Evolutionary conservation across 1,284 basidiomycete genomes (phyloP).

Genomic region (Sutorius eximius): DNA sequence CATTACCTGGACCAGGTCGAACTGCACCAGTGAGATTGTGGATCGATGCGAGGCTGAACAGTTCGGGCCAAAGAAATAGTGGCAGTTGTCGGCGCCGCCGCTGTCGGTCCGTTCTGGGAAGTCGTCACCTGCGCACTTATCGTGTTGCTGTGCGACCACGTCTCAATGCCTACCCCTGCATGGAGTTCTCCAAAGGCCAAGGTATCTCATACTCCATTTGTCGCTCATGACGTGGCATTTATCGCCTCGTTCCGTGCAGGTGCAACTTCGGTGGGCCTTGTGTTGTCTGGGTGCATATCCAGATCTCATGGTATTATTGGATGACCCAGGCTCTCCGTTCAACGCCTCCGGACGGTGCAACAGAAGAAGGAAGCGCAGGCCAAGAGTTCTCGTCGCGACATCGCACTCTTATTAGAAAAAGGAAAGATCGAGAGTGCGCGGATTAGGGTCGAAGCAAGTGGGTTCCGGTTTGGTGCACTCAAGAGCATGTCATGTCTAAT

Average conservation of each 20-base stretch:
- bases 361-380: slow-evolving; percentile 94
- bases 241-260: slow-evolving; percentile 40
- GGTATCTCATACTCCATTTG: slow-evolving; percentile 37
- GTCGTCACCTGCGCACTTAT: background rate
- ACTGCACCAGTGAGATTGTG: background rate
- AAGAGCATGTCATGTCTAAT: slow-evolving; percentile 6
- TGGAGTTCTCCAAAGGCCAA: slow-evolving; percentile 77
- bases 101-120: slow-evolving; percentile 18
- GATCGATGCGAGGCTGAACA: background rate
- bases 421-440: slow-evolving; percentile 81
- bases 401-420: slow-evolving; percentile 75
- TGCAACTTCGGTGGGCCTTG: slow-evolving; percentile 60
- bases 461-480: slow-evolving; percentile 29
- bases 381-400: slow-evolving; percentile 78
- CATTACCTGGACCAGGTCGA: background rate
- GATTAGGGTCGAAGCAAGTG: slow-evolving; percentile 80
- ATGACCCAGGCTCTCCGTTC: slow-evolving; percentile 76
- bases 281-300: background rate
- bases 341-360: slow-evolving; percentile 86
- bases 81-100: background rate
- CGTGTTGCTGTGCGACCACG: slow-evolving; percentile 8
- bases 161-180: slow-evolving; percentile 46
- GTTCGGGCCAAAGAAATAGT: background rate
- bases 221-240: background rate
- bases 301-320: slow-evolving; percentile 2